Conservation (phyloP, 257 asterid genomes). For the Haberlea rhodopensis region DNA sequence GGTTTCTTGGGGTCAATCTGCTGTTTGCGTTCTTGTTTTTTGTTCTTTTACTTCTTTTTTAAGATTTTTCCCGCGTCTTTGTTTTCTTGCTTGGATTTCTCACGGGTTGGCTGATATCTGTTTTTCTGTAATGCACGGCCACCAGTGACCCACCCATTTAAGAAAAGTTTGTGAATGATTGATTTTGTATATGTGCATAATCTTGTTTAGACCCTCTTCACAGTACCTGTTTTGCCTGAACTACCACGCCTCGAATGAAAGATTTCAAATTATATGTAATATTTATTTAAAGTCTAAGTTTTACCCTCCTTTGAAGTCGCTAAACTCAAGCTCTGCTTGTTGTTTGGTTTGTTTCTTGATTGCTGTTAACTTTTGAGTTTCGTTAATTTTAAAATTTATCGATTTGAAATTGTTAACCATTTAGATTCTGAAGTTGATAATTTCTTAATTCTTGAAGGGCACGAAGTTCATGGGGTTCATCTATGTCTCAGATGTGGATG, state of each 20-base stretch:
- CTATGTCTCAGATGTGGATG: constrained; percentile 86
- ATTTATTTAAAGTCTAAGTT: too few relatives aligned
- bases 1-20: constrained; percentile 8
- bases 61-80: constrained; percentile 12
- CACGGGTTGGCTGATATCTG: constrained; percentile 19
- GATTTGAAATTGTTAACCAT: constrained; percentile 3
- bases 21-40: not conserved
- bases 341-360: constrained; percentile 23
- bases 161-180: constrained; percentile 1
- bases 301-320: not conserved
- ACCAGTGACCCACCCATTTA: not conserved
- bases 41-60: constrained; percentile 16
- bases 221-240: not conserved
- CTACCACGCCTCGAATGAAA: not conserved
- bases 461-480: constrained; percentile 52
- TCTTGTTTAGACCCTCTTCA: not conserved
- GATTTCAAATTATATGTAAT: too few relatives aligned
- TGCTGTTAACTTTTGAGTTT: not conserved
- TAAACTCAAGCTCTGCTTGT: not conserved
- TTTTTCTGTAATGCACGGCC: constrained; percentile 6
- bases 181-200: not conserved
- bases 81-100: constrained; percentile 21
- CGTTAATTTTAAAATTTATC: constrained; percentile 12
- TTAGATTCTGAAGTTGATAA: constrained; percentile 2
- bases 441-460: constrained; percentile 48